Base-by-base conservation (phyloP, 2,329 filamentous ascomycete genomes). In the Coniochaeta prunicola region DNA sequence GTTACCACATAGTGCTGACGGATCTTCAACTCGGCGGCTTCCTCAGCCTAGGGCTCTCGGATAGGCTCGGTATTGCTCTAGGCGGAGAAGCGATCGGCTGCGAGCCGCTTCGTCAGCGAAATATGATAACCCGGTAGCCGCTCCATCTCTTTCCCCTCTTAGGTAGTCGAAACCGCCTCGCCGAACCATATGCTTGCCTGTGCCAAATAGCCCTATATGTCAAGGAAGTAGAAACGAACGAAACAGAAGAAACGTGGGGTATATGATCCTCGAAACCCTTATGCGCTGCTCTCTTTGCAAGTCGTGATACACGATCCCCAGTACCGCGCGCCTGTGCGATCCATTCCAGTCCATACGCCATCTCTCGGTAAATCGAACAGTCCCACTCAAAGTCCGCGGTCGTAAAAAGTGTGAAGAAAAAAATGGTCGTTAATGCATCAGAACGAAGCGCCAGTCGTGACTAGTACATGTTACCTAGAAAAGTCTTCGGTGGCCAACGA, bases 371-470 rank as follows among this genome's bases (percentile, higher is more conserved):
- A 50, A 50, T 50, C 21, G 45, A 50, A 10, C 24, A 50, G 45
- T 30, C 3, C 13, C 36, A 9, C 45, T 17, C 19, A 28, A 28
- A 30, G 24, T 50, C 21, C 45, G 24, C 45, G n/a, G 24, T 50
- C 45, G 26, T 50, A 50, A 50, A 24, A 50, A 50, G 24, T n/a
- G n/a, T n/a, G 26, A 45, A 42, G 10, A 12, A 45, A 50, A 50
- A 50, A 12, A 4, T 45, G 40, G 53, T 55, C 53, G 53, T 55
- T 55, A 55, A 55, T 34, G 53, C 53, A 55, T 55, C 53, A 24
- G 45, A 30, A 50, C 24, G 45, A 50, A 50, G 45, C 30, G 21
- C 12, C 8, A 19, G 40, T 21, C 24, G 40, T 45, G 40, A 45
- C 8, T 21, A 19, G 45, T 50, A 50, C 26, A 30, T 50, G 45